Percentiles rank a stretch among this genome's conserved stretches.
Evolutionary conservation across 192 early-diverging fungal species (phyloP).

Genomic region (Helicostylum pulchrum): DNA sequence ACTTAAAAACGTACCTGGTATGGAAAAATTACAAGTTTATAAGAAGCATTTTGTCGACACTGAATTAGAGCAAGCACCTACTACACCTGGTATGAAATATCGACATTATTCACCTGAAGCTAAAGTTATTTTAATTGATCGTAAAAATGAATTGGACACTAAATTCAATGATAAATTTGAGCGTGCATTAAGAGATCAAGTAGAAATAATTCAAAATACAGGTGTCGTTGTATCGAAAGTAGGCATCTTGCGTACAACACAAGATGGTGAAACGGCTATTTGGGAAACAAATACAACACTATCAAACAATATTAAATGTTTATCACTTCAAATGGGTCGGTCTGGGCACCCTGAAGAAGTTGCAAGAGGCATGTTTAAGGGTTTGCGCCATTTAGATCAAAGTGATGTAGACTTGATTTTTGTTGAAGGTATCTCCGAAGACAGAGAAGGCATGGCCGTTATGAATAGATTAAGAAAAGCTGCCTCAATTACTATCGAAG

Average conservation of each 20-base stretch:
- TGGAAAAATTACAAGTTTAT: constrained; percentile 73
- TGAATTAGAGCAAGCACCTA: constrained; percentile 73
- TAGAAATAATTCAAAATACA: neutral
- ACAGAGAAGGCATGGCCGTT: constrained; percentile 86
- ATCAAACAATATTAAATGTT: neutral
- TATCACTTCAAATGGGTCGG: constrained; percentile 36
- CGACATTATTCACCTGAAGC: constrained; percentile 94
- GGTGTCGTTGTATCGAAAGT: constrained; percentile 10
- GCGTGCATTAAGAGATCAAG: constrained; percentile 25
- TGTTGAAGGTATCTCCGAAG: constrained; percentile 88
- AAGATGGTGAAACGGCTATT: neutral
- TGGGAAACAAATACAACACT: neutral
- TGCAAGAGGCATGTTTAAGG: constrained; percentile 77
- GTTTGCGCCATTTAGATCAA: constrained; percentile 75
- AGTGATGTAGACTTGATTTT: constrained; percentile 69
- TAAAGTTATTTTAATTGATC: constrained; percentile 74
- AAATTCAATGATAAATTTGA: constrained; percentile 19
- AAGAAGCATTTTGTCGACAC: constrained; percentile 70
- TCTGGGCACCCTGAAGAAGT: constrained; percentile 54
- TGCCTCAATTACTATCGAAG: constrained; percentile 57
- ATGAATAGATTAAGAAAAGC: constrained; percentile 97
- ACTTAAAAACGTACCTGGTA: constrained; percentile 56
- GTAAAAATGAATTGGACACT: neutral
- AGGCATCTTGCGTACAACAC: constrained; percentile 30
- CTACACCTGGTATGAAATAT: constrained; percentile 99